These are phyloP conservation scores for Zychaea mexicana DNA, from an alignment of 371 early-diverging fungal genomes.

Conservation along the genomic window DNA sequence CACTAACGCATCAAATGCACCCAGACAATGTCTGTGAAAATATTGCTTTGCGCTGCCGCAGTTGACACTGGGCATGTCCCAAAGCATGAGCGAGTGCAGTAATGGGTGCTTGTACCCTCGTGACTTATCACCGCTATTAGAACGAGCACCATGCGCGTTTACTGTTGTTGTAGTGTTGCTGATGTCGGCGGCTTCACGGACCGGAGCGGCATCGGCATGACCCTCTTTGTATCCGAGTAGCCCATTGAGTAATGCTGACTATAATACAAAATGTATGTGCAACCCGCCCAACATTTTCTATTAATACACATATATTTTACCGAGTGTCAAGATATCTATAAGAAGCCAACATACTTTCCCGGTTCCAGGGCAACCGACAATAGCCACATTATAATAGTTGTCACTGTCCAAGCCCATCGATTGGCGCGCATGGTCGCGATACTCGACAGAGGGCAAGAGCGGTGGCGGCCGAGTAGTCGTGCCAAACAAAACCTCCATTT, in stretches of 20 bases:
- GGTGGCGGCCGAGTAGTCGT: slow-evolving; percentile 7
- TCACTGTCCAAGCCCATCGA: slow-evolving; percentile 11
- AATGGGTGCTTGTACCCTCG: slow-evolving; percentile 26
- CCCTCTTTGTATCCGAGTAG: slow-evolving; percentile 26
- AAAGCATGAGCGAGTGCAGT: slow-evolving; percentile 22
- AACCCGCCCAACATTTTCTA: no score
- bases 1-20: slow-evolving; percentile 35
- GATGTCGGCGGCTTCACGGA: slow-evolving; percentile 24
- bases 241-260: slow-evolving; percentile 36
- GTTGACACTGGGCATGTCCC: slow-evolving; percentile 37
- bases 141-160: no score
- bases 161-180: not conserved
- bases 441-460: not conserved
- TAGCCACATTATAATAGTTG: slow-evolving; percentile 25
- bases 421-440: not conserved
- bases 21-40: slow-evolving; percentile 28
- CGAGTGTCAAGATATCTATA: no score
- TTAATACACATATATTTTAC: slow-evolving; percentile 11
- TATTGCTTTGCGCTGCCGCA: slow-evolving; percentile 17
- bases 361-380: slow-evolving; percentile 32
- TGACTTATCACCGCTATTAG: slow-evolving; percentile 19
- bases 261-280: no score
- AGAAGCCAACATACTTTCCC: no score
- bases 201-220: slow-evolving; percentile 23
- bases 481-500: slow-evolving; percentile 23